A percentile compares a stretch with the other conserved stretches of the same genome.
Conservation (phyloP, 306 rosid species). For the Coriaria nepalensis region DNA sequence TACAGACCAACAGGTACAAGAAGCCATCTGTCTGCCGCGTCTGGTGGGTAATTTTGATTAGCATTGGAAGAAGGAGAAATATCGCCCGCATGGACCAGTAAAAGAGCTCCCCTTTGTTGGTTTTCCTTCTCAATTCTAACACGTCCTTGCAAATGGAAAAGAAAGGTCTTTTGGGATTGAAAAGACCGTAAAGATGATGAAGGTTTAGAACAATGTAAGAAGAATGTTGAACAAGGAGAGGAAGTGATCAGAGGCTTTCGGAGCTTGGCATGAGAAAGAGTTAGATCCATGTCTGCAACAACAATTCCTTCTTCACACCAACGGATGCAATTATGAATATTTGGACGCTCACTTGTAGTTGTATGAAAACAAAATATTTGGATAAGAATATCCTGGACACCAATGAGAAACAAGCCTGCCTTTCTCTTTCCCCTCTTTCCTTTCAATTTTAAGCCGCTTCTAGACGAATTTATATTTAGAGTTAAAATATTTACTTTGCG, state of each 20-base stretch:
- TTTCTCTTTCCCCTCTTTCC: too few relatives aligned
- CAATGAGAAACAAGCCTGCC: too few relatives aligned
- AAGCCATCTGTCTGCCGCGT: conserved; percentile 50
- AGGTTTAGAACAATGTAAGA: conserved; percentile 17
- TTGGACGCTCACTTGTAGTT: too few relatives aligned
- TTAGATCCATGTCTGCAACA: too few relatives aligned
- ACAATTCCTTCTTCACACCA: too few relatives aligned
- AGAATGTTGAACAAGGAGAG: conserved; percentile 14
- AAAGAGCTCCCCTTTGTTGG: conserved; percentile 15
- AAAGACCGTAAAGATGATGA: conserved; percentile 25
- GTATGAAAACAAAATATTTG: too few relatives aligned
- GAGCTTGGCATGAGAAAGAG: conserved; percentile 26
- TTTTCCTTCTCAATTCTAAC: conserved; percentile 15
- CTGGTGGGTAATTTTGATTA: conserved; percentile 13
- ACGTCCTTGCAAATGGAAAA: conserved; percentile 4
- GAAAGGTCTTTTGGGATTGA: conserved; percentile 24
- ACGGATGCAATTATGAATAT: too few relatives aligned
- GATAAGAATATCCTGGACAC: too few relatives aligned
- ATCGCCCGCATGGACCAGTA: conserved; percentile 19
- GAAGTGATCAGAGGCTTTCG: conserved; percentile 20
- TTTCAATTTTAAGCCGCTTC: too few relatives aligned
- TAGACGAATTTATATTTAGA: too few relatives aligned
- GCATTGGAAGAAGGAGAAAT: conserved; percentile 43
- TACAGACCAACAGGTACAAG: conserved; percentile 72
- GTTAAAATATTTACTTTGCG: too few relatives aligned